Base-by-base conservation (phyloP, 2,329 filamentous ascomycete genomes). In the Madurella mycetomatis region DNA sequence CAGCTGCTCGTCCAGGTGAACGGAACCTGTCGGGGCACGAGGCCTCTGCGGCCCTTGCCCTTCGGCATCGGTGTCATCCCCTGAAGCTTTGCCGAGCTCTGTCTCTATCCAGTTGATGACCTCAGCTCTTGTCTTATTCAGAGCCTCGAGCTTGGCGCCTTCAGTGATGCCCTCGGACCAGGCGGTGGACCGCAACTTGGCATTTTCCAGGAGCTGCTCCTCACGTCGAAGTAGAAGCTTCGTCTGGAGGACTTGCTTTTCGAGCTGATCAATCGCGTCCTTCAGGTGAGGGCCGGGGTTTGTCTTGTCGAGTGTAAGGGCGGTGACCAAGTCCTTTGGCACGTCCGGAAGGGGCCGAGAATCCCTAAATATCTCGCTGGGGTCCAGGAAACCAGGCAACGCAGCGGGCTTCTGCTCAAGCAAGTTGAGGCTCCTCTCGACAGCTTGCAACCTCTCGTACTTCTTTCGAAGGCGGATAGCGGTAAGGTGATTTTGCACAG, bases 31-130 rank as follows among this genome's bases (percentile, higher is more conserved):
- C 8, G 51, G 32, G 40, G 60, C 58, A 12, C 65, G 64, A 4
- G 60, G 50, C 18, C 60, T 59, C 4, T 62, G 57, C 9, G 43
- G 46, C 0, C 65, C 64, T 5, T 65, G 65, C 1, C 60, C 65
- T 0, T 66, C 69, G 1, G 67, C 65, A 18, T 69, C 70, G 4
- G 37, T 37, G 13, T 55, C 59, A 11, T 60, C 58, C 4, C 51
- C 59, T 31, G 75, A 73, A 1, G 81, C 80, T 51, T 79, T 81
- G 49, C 75, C 71, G 18, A 87, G 69, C 65, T 86, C 84, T 5
- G 70, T 72, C 66, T 87, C 84, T 53, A 87, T 85, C 84, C 84
- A 87, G 53, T 69, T 73, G 55, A 87, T 86, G 48, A 87, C 73
- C 57, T 82, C 80, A 49, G 79, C 77, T 15, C 84, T 76, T 11